Evolutionary conservation across 129 eudicot species (phyloP).

Genomic region (Glebionis coronaria): DNA sequence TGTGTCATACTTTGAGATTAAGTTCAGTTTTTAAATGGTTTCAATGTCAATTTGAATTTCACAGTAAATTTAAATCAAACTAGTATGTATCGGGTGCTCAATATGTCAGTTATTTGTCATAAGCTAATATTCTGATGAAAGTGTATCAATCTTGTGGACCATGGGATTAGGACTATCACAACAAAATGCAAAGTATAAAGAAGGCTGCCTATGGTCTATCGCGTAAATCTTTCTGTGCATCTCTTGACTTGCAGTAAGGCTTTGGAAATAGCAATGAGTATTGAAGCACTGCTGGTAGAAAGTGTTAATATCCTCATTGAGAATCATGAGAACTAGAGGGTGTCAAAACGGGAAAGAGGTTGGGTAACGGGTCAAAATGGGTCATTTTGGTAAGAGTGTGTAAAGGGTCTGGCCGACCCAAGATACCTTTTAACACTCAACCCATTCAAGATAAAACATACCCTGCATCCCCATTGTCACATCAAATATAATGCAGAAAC

Average conservation of each 20-base stretch:
- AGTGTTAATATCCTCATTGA: slow-evolving; percentile 9
- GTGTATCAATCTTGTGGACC: slow-evolving; percentile 44
- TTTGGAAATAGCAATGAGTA: slow-evolving; percentile 48
- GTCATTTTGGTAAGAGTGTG: not conserved
- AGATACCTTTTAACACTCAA: slow-evolving; percentile 6
- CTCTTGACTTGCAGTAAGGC: slow-evolving; percentile 51
- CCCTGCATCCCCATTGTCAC: not conserved
- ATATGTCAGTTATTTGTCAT: slow-evolving; percentile 4
- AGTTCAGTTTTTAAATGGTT: too few species aligned
- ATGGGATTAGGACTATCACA: slow-evolving; percentile 80
- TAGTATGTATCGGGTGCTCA: slow-evolving; percentile 37
- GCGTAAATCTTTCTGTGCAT: slow-evolving; percentile 41
- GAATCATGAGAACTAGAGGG: not conserved
- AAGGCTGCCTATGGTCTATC: too few species aligned
- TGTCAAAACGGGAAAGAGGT: not conserved
- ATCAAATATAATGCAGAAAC: not conserved
- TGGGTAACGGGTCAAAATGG: not conserved
- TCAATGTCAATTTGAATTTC: too few species aligned
- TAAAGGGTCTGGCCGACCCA: not conserved
- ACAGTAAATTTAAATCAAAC: too few species aligned
- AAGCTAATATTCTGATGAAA: slow-evolving; percentile 12
- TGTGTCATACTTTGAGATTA: too few species aligned
- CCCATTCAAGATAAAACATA: slow-evolving; percentile 4
- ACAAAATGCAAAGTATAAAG: slow-evolving; percentile 60
- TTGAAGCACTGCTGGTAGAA: slow-evolving; percentile 59